Percentiles rank a stretch among this genome's conserved stretches.
These are phyloP conservation scores for Pseudocercospora crystallina DNA, from an alignment of 2,329 filamentous ascomycete species.

Conservation along the genomic window DNA sequence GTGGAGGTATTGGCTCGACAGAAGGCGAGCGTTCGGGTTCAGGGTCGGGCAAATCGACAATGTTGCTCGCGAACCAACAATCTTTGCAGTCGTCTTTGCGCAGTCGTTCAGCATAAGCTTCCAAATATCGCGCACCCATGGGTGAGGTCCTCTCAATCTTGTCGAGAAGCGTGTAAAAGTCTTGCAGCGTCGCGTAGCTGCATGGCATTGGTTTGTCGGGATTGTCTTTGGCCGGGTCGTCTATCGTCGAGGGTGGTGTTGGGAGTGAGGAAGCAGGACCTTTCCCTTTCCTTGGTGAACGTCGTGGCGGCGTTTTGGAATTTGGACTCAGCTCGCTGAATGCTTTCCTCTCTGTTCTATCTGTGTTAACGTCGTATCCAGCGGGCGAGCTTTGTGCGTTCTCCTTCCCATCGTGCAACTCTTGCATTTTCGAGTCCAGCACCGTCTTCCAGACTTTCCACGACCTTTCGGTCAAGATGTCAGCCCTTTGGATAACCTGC, in stretches of 20 bases:
- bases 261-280: slow-evolving; percentile 2
- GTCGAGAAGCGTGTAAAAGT: slow-evolving; percentile 24
- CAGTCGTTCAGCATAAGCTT: slow-evolving; percentile 24
- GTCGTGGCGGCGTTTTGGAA: slow-evolving; percentile 6
- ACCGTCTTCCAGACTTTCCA: slow-evolving; percentile 18
- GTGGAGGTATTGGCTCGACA: too few species aligned
- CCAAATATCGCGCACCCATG: slow-evolving; percentile 20
- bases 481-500: slow-evolving; percentile 18
- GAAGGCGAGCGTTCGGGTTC: not conserved
- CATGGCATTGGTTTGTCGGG: not conserved
- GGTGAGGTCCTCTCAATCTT: slow-evolving; percentile 24
- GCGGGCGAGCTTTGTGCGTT: not conserved
- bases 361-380: not conserved
- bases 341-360: not conserved
- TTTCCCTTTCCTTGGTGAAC: slow-evolving; percentile 11
- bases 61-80: slow-evolving; percentile 21
- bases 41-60: slow-evolving; percentile 3
- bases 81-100: slow-evolving; percentile 18
- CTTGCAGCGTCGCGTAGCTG: slow-evolving; percentile 15
- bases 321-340: slow-evolving; percentile 10
- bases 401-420: not conserved
- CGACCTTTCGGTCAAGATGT: slow-evolving; percentile 14
- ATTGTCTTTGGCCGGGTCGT: not conserved
- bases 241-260: not conserved
- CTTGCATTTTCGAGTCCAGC: not conserved